These are phyloP conservation scores for Galium porrigens DNA, from an alignment of 305 asterid genomes.

Conservation along the genomic window DNA sequence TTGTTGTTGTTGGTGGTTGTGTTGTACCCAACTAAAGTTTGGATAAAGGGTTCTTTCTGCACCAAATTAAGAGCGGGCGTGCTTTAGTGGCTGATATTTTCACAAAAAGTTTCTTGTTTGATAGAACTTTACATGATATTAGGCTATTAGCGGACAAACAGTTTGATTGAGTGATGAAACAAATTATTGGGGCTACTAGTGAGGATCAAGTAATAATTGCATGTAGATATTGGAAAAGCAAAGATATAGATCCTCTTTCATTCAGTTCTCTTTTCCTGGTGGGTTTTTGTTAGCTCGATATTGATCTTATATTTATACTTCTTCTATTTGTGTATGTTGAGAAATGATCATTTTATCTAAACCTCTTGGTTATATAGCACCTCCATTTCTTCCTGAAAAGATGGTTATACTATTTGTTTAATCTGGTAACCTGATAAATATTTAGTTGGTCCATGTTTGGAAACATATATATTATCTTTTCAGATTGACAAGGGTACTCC, in stretches of 20 bases:
- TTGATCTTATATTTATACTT: constrained; percentile 3
- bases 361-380: background rate
- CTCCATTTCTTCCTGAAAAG: background rate
- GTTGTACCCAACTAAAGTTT: background rate
- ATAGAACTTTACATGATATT: background rate
- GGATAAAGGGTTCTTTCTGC: background rate
- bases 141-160: background rate
- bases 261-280: background rate
- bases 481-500: constrained; percentile 7
- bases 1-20: background rate
- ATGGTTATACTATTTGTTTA: background rate
- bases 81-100: background rate
- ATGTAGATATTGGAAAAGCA: background rate
- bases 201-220: background rate
- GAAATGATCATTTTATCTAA: background rate
- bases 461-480: background rate
- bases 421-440: background rate
- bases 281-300: background rate
- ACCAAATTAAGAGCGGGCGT: background rate
- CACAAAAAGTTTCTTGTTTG: background rate
- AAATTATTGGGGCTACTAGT: background rate
- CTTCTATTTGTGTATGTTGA: background rate
- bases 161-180: background rate
- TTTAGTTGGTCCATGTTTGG: background rate
- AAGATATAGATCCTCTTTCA: background rate